Evolutionary conservation across 148 eudicot genomes (phyloP).

Genomic region (Camellia sinensis): DNA sequence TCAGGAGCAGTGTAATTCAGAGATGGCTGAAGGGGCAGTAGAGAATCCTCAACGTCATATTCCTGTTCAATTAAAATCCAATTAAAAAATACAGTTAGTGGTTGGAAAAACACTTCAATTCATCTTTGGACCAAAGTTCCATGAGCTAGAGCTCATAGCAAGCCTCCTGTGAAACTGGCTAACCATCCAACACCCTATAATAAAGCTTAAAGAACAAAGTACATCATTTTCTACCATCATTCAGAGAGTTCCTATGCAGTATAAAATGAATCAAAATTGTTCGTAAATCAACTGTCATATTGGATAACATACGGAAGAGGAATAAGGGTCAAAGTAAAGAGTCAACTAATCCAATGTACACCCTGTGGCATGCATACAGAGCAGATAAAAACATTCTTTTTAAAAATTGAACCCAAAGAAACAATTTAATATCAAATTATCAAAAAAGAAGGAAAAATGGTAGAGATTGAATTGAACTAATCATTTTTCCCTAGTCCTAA

Average conservation of each 20-base stretch:
- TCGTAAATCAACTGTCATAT: background rate
- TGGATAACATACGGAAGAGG: background rate
- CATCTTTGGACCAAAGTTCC: background rate
- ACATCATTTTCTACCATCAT: background rate
- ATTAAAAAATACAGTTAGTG: background rate
- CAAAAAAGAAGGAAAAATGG: background rate
- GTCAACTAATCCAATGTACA: background rate
- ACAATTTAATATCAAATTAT: background rate
- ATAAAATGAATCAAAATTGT: background rate
- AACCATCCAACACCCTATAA: background rate
- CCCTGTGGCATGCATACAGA: background rate
- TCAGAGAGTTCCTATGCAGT: background rate
- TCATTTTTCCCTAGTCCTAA: background rate
- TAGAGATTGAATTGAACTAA: background rate
- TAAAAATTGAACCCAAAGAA: background rate
- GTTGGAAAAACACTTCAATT: background rate
- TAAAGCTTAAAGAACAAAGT: background rate
- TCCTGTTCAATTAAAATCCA: conserved; percentile 48
- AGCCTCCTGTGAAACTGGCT: conserved; percentile 11
- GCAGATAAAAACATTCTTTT: background rate
- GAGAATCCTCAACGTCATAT: conserved; percentile 92
- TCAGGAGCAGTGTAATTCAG: conserved; percentile 97
- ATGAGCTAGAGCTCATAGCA: background rate
- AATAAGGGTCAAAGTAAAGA: background rate
- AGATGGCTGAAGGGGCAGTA: conserved; percentile 95